Conservation (phyloP, 2,329 filamentous ascomycete genomes). For the Elsinoe australis region DNA sequence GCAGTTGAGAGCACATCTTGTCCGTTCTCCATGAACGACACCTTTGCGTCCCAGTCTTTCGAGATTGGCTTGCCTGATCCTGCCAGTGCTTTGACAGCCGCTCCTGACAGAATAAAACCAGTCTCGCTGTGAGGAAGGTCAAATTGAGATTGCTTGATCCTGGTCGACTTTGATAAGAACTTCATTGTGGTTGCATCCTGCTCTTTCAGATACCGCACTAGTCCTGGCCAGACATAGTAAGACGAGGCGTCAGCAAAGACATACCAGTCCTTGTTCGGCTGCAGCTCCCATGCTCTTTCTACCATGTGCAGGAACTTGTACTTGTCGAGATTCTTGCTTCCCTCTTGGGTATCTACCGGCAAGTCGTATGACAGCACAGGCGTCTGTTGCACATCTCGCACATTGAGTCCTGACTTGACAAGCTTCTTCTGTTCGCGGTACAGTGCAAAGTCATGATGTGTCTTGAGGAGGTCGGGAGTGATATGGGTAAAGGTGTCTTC, state of each 20-base stretch:
- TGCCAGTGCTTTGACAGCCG: slow-evolving; percentile 21
- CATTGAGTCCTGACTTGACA: slow-evolving; percentile 9
- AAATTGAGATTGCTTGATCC: slow-evolving; percentile 17
- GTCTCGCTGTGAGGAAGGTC: slow-evolving; percentile 24
- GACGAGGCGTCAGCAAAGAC: slow-evolving; percentile 48
- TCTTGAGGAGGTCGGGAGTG: slow-evolving; percentile 9
- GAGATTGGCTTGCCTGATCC: slow-evolving; percentile 19
- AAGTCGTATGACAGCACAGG: slow-evolving; percentile 14
- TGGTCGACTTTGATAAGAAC: slow-evolving; percentile 32
- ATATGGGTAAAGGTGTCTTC: slow-evolving; percentile 45
- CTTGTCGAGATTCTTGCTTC: slow-evolving; percentile 35
- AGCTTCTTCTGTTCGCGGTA: slow-evolving; percentile 23
- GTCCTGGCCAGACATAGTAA: slow-evolving; percentile 35
- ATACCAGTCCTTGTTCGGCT: slow-evolving; percentile 43
- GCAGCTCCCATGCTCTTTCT: slow-evolving; percentile 40
- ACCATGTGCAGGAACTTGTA: slow-evolving; percentile 49
- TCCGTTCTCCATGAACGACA: slow-evolving; percentile 23
- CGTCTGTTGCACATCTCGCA: slow-evolving; percentile 19
- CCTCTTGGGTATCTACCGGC: slow-evolving; percentile 1
- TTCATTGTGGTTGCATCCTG: slow-evolving; percentile 37
- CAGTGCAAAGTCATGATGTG: slow-evolving; percentile 23
- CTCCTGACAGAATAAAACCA: slow-evolving; percentile 25
- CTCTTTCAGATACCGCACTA: slow-evolving; percentile 41
- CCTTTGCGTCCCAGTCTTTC: slow-evolving; percentile 23
- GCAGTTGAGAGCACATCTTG: slow-evolving; percentile 25